Percentiles rank a stretch among this genome's conserved stretches.
phyloP scores from a whole-genome alignment of 2,329 filamentous ascomycete genomes.

The Xylaria sp. region DNA sequence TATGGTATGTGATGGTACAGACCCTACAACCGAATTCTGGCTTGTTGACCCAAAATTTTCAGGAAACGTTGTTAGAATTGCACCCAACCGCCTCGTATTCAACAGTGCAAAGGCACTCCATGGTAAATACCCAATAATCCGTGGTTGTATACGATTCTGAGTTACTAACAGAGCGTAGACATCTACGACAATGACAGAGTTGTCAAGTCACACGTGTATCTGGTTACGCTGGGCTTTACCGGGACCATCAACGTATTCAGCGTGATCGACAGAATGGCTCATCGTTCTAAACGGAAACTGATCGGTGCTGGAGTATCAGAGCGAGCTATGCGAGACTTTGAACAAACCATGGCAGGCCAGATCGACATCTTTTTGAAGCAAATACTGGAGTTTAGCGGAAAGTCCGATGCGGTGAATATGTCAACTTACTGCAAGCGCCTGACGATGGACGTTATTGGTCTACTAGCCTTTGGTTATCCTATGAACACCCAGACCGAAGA shows the following conservation, averaged over 20 bases:
- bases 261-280: conserved; percentile 30
- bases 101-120: conserved; percentile 35
- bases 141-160: conserved; percentile 3
- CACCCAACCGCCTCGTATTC: conserved; percentile 38
- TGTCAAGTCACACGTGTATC: conserved; percentile 38
- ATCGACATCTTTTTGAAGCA: conserved; percentile 39
- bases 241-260: conserved; percentile 37
- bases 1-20: conserved; percentile 35
- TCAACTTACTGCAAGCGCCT: conserved; percentile 30
- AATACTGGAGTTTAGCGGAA: conserved; percentile 20
- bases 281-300: conserved; percentile 35
- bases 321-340: conserved; percentile 38
- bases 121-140: conserved; percentile 19
- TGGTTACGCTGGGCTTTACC: conserved; percentile 31
- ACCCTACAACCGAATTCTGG: neutral
- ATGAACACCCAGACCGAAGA: conserved; percentile 38
- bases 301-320: conserved; percentile 37
- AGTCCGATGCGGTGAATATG: conserved; percentile 37
- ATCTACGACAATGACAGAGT: conserved; percentile 40
- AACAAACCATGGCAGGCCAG: conserved; percentile 36
- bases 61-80: conserved; percentile 35
- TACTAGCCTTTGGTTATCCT: conserved; percentile 40
- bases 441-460: conserved; percentile 38
- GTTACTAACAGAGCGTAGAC: conserved; percentile 30
- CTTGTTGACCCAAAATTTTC: neutral